Base-by-base conservation (phyloP, 768 basidiomycete species). In the Suillus subalutaceus region DNA sequence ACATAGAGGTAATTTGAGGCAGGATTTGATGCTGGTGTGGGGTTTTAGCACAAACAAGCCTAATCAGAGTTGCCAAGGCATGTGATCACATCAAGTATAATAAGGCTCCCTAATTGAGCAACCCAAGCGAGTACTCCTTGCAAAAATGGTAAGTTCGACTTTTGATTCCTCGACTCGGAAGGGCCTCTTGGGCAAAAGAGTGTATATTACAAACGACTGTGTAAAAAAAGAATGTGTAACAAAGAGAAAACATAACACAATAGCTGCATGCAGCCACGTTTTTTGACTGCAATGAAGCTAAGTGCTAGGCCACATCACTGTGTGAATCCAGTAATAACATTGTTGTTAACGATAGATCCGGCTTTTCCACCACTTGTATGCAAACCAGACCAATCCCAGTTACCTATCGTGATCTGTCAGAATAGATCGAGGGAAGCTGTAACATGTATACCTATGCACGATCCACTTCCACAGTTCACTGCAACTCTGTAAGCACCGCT, bases 401-500 rank as follows among this genome's bases (percentile, higher is more conserved):
- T 73, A 6, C 84, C 85, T 84, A 53, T 32, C 30, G 32, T 64
- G 32, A 48, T 15, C 1, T 16, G 65, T 9, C 4, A n/a, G 58
- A 69, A 40, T 26, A 57, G 52, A 56, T 30, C 7, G 63, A 23
- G 6, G 18, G 38, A 37, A 2, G 30, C 46, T 10, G 53, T 50
- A 30, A 44, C 35, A 56, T 46, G 62, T 77, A 32, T 69, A 85
- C 86, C 86, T 37, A 73, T 78, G 75, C 87, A 89, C 37, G 84
- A 75, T 1, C 79, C 81, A 3, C 44, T 37, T 57, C 88, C 89
- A 69, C 88, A 90, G 71, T 88, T 84, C 4, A 89, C 81, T 13
- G 83, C 84, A 50, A 86, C 82, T 55, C 74, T 78, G 63, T 81
- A 65, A 3, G 85, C 89, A 32, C 72, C 72, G 62, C 73, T 78